Evolutionary conservation across 768 basidiomycete species (phyloP), one percentile per base, ranked within the genome.

Genomic region (Sporobolomyces roseus): DNA sequence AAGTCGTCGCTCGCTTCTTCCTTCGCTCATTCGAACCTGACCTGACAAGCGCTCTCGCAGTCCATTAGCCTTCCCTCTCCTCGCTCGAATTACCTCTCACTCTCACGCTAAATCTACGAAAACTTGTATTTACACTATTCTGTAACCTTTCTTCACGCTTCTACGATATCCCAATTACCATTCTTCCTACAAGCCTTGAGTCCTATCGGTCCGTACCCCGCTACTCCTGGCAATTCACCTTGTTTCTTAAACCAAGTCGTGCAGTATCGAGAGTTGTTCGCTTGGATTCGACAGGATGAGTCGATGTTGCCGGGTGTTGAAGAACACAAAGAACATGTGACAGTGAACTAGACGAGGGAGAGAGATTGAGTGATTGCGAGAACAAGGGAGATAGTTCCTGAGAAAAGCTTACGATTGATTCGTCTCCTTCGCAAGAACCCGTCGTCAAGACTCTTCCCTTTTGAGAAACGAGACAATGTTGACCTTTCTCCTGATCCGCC

Each of bases 391-490:
- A 9, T 30, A 3, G 13, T 14, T n/a, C n/a, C n/a, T 19, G 43
- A 45, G 41, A 45, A 43, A 14, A 45, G 32, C 38, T 45, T 29
- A 23, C 56, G 56, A 58, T 58, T 4, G 56, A 58, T 32, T 58
- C 56, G 41, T 43, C 27, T 25, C 45, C 30, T 19, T 58, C 56
- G 56, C 56, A 58, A 45, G 56, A 41, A 43, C 38, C 56, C 6
- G 56, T 58, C 27, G 56, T 43, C 38, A 58, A 38, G 29, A 10
- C 10, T 29, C 56, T 7, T 3, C 56, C 56, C 13, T 29, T 17
- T 30, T 45, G 38, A 27, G 56, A 38, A 27, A 58, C 56, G 56
- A 58, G 3, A 19, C 56, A 58, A 29, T 58, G 56, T 45, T 58
- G 25, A 29, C 56, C 56, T 19, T 10, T 45, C 6, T n/a, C 23